Evolutionary conservation across 139 green algal species (phyloP), one percentile per base, ranked within the genome.

Genomic region (Chlorella sp.): DNA sequence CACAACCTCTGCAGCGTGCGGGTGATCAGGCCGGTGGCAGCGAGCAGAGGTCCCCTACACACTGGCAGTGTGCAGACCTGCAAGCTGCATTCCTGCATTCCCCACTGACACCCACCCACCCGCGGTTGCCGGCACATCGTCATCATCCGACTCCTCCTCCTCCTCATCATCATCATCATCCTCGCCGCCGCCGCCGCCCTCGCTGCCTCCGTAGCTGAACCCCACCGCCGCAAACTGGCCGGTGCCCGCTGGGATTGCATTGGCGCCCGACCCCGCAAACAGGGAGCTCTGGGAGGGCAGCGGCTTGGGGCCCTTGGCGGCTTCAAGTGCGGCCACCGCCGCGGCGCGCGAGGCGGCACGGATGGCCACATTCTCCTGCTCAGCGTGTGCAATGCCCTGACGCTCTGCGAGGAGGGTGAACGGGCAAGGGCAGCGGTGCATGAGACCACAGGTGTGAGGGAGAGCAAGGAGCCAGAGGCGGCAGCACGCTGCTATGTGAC

Each of bases 211-310:
- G 70, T 96, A 96, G 63, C 79, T 89, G 74, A 95, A 96, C 17
- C 92, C 92, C 39, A 95, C 90, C 3, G 91, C 91, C 13, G 88
- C 85, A 72, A 90, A 96, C 47, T 79, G 26, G 0, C 93, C 93
- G 23, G 74, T 81, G 26, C 92, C 92, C 80, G 88, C 81, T 7
- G 64, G 18, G n/a, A 17, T 18, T 34, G 41, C 23, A 39, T 60
- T 60, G 51, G 51, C 51, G 51, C 51, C 51, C 51, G 51, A 60
- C 9, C 51, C 51, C 9, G 30, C 34, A 32, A 64, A 62, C 2
- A 26, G 39, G 6, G 68, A n/a, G 62, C 41, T 28, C 44, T 75
- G 72, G 1, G 51, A 63, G 44, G 74, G 82, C 73, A 78, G 82
- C 71, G 39, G 72, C 82, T 83, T 86, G 73, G 39, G 75, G 2